Base-by-base conservation (phyloP, 1,139 yeast species). In the Trichomonascaceae sp. region DNA sequence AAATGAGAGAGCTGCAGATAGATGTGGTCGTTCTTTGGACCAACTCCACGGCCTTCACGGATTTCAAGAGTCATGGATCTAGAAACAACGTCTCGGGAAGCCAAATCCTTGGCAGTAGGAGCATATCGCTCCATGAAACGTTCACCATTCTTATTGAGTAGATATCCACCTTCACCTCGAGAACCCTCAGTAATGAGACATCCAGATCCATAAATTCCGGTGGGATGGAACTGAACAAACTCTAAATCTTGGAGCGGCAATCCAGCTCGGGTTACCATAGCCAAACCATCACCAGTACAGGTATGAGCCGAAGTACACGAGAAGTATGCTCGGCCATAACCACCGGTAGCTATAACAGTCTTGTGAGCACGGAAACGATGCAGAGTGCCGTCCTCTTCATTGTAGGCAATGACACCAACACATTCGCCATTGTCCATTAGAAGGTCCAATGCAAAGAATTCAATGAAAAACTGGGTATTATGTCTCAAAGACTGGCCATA, bases 121-220 rank as follows among this genome's bases (percentile, higher is more conserved):
- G 99, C 99, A 70, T 93, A 93, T 75, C 99, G 86, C 79, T 93
- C 99, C 99, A 93, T 93, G 74, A 93, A 93, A 76, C 99, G 86
- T 79, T 93, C 99, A 80, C 99, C 99, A 76, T 93, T 96, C 65
- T 91, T 83, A 81, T 93, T 93, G 62, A 93, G 81, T 70, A 93
- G 79, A 82, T 83, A 91, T 62, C 99, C 99, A 82, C 99, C 99
- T 79, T 93, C 99, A 81, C 99, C 99, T 80, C 99, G 87, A 63
- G 97, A 96, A 76, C 99, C 99, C 76, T 93, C 99, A 58, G 99
- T 93, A 71, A 93, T 93, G 77, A 93, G 79, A 79, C 98, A 93
- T 61, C 99, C 99, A 50, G 98, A 90, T 58, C 99, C 99, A 74
- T 93, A 93, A 73, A 93, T 93, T 81, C 99, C 99, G 44, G 98